Evolutionary conservation across 2,329 filamentous ascomycete species (phyloP).

Genomic region (Xylariaceae sp.): DNA sequence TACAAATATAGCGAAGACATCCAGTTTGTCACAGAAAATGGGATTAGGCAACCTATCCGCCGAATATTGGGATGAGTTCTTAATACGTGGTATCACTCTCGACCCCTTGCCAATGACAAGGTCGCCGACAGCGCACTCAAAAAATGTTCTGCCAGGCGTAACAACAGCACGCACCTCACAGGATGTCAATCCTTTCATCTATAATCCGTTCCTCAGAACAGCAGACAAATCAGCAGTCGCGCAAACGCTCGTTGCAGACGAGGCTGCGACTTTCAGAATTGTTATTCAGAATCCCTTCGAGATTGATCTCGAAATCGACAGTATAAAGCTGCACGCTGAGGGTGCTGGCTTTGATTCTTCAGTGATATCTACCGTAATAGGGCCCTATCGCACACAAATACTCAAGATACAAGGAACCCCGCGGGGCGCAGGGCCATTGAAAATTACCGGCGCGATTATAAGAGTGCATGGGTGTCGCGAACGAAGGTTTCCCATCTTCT

Average conservation of each 20-base stretch:
- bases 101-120: constrained; percentile 66
- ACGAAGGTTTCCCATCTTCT: constrained; percentile 84
- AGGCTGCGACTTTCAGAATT: constrained; percentile 78
- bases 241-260: constrained; percentile 77
- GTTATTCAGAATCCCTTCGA: constrained; percentile 95
- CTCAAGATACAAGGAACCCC: constrained; percentile 75
- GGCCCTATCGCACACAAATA: constrained; percentile 83
- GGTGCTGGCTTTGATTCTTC: constrained; percentile 75
- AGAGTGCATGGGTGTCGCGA: constrained; percentile 83
- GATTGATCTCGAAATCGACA: constrained; percentile 88
- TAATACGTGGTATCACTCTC: constrained; percentile 79
- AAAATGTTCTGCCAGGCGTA: constrained; percentile 59
- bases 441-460: constrained; percentile 78
- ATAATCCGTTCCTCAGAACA: constrained; percentile 87
- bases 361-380: constrained; percentile 71
- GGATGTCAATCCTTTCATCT: constrained; percentile 85
- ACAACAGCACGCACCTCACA: constrained; percentile 60
- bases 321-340: constrained; percentile 74
- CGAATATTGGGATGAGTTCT: constrained; percentile 97
- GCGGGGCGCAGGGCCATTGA: constrained; percentile 69
- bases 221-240: constrained; percentile 66
- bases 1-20: constrained; percentile 85
- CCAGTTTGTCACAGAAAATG: constrained; percentile 76
- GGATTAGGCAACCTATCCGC: constrained; percentile 74
- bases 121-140: constrained; percentile 70